Base-by-base conservation (phyloP, 441 rosid genomes). In the Aquilaria agallochum region DNA sequence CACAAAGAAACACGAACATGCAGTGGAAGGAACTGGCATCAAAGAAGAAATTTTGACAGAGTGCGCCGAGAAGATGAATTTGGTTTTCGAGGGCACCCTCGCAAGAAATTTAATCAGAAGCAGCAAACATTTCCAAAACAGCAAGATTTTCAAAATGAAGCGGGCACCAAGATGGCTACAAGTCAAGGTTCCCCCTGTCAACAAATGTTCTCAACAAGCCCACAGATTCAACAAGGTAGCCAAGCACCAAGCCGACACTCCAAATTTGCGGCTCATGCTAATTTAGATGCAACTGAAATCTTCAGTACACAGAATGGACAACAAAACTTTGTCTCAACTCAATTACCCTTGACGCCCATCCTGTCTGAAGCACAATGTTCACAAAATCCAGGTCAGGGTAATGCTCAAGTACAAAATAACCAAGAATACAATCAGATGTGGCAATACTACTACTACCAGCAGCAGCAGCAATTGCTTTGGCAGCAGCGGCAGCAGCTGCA, bases 401-500 rank as follows among this genome's bases (percentile, higher is more conserved):
- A 58, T 54, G 85, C 72, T 34, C 69, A 70, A 63, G 50, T 69
- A 72, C 86, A 79, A 74, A 77, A 74, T 72, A 77, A 59, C 56
- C 76, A 80, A 72, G 85, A 84, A 15, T 82, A 90, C 72, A 75
- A 80, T 65, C 89, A 88, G 60, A 82, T 80, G 85, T 90, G 89
- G 92, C 98, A 90, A 64, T 79, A 87, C 69, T 80, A 79, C 68
- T 83, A 79, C 67, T 83, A 86, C 69, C 83, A 89, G 76, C 84
- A 89, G 51, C 80, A 87, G 54, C 88, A 83, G 55, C 83, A 79
- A 50, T 83, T 72, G 60, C 79, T 77, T 63, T 63, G 69, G 62
- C 60, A 71, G 66, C 82, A 72, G 63, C 82, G 70, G 63, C 90
- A 78, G 55, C 87, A 80, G 62, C 76, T 72, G 36, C 61, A 69